A percentile compares a stretch with the other conserved stretches of the same genome.
These are phyloP conservation scores for Termitomyces sp. DNA, from an alignment of 768 basidiomycete species.

Conservation along the genomic window DNA sequence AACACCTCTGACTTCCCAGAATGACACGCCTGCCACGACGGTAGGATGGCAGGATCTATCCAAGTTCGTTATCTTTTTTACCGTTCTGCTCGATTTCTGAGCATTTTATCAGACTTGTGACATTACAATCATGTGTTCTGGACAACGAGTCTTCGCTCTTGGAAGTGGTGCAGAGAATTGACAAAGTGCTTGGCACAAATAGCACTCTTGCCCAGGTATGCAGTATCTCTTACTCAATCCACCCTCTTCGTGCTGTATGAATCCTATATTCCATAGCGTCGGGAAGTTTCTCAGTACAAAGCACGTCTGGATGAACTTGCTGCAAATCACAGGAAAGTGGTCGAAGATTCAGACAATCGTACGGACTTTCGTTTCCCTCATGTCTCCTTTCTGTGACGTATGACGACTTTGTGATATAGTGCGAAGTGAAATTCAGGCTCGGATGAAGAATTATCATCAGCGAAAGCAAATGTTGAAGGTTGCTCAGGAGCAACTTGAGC, in stretches of 20 bases:
- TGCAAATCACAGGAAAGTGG: constrained; percentile 34
- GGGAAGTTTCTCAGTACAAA: constrained; percentile 65
- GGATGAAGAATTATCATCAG: constrained; percentile 31
- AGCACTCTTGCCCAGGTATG: constrained; percentile 36
- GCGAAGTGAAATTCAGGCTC: constrained; percentile 23
- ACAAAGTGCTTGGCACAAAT: constrained; percentile 41
- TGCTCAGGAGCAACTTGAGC: constrained; percentile 35
- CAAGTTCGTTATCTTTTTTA: constrained; percentile 42
- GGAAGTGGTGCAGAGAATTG: constrained; percentile 43
- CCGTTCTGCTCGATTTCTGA: background rate
- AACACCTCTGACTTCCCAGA: constrained; percentile 9
- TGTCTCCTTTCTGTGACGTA: constrained; percentile 2
- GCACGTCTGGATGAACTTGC: constrained; percentile 47
- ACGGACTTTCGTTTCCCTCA: constrained; percentile 14
- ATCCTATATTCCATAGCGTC: constrained; percentile 35
- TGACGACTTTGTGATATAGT: constrained; percentile 18
- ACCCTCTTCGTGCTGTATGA: constrained; percentile 1
- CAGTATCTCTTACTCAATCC: background rate
- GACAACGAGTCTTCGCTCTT: constrained; percentile 46
- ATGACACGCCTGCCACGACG: constrained; percentile 29
- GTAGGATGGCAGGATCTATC: constrained; percentile 65
- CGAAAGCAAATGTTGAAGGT: constrained; percentile 41
- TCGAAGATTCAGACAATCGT: constrained; percentile 44
- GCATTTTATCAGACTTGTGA: constrained; percentile 37
- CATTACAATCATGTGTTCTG: constrained; percentile 44